These are phyloP conservation scores for Flaveria bidentis DNA, from an alignment of 129 eudicot species.

Conservation along the genomic window DNA sequence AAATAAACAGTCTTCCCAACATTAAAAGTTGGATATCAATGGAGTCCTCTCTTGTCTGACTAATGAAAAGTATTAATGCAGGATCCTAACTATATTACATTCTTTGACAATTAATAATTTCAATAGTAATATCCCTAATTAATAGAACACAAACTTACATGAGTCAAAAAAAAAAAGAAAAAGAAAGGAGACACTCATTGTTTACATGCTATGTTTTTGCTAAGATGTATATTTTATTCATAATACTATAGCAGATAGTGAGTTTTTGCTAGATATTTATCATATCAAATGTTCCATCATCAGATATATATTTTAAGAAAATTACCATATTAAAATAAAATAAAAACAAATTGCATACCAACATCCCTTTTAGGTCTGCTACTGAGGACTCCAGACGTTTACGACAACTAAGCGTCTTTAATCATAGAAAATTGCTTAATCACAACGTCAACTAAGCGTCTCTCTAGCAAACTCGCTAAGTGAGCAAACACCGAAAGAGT, in stretches of 20 bases:
- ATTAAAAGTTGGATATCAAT: neutral
- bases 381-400: conserved; percentile 80
- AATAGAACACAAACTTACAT: conserved; percentile 1
- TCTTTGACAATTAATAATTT: neutral
- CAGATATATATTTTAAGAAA: neutral
- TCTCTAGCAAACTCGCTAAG: conserved; percentile 20
- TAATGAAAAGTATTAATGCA: neutral
- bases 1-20: neutral
- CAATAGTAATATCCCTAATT: neutral
- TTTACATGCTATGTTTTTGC: too few species aligned
- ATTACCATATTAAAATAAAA: neutral
- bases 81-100: conserved; percentile 4
- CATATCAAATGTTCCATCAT: neutral
- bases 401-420: conserved; percentile 53
- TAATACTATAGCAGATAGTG: neutral
- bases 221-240: too few species aligned
- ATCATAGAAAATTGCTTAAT: neutral
- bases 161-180: too few species aligned
- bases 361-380: conserved; percentile 64
- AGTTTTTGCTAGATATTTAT: neutral
- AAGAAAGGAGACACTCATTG: too few species aligned
- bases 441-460: conserved; percentile 8
- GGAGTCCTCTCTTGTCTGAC: neutral
- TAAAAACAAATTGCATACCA: conserved; percentile 41
- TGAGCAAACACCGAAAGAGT: neutral